Percentiles rank a stretch among this genome's conserved stretches.
Conservation (phyloP, 805 yeast genomes). For the Wickerhamiella brachini region DNA sequence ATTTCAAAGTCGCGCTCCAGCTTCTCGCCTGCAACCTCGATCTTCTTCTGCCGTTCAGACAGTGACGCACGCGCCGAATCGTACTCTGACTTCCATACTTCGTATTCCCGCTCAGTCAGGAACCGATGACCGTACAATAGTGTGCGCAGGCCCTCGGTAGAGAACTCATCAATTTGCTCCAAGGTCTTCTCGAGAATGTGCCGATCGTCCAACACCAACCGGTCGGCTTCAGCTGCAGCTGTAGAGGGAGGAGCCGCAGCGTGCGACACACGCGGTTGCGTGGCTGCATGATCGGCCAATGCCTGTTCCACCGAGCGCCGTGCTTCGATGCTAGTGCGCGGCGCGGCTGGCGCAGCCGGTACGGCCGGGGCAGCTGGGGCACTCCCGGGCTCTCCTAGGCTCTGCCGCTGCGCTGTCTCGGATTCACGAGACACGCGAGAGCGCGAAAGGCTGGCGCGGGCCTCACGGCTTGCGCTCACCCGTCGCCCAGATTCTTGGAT, state of each 20-base stretch:
- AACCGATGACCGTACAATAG: slow-evolving; percentile 70
- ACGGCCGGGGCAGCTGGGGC: too few relatives aligned
- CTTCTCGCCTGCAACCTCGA: slow-evolving; percentile 58
- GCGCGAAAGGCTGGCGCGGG: neutral
- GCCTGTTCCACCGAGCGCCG: slow-evolving; percentile 1
- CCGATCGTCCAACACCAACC: slow-evolving; percentile 39
- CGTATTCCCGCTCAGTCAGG: slow-evolving; percentile 45
- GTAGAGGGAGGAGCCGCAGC: neutral
- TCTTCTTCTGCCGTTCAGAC: slow-evolving; percentile 45
- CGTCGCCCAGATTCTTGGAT: slow-evolving; percentile 17
- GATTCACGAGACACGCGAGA: neutral
- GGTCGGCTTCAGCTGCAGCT: neutral
- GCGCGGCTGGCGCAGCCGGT: neutral
- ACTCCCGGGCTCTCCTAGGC: neutral
- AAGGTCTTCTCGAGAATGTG: slow-evolving; percentile 70
- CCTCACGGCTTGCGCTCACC: slow-evolving; percentile 2
- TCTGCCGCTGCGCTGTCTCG: neutral
- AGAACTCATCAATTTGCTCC: slow-evolving; percentile 84
- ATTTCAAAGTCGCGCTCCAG: slow-evolving; percentile 59
- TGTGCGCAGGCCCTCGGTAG: slow-evolving; percentile 90
- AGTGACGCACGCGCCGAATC: slow-evolving; percentile 67
- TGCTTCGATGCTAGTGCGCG: neutral
- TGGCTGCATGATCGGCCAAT: neutral
- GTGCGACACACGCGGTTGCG: neutral
- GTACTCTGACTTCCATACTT: slow-evolving; percentile 53